A percentile compares a stretch with the other conserved stretches of the same genome.
phyloP scores from a whole-genome alignment of 1,139 yeast genomes.

The Scheffersomyces quercinus region DNA sequence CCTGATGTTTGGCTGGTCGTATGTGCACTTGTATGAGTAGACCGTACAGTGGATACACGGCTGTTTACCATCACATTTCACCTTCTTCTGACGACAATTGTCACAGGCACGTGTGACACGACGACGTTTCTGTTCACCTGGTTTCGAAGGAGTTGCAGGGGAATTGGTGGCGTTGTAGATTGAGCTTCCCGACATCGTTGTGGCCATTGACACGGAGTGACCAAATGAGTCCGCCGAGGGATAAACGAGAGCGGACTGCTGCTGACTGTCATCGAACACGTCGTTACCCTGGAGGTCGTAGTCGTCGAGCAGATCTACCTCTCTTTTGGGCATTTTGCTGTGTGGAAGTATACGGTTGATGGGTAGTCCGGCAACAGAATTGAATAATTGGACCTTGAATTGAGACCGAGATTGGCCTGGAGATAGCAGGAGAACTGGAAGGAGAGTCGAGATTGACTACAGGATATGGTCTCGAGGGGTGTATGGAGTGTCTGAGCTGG shows the following conservation, averaged over 20 bases:
- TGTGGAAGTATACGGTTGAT: neutral
- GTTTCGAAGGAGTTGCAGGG: neutral
- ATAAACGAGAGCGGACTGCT: neutral
- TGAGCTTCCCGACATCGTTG: neutral
- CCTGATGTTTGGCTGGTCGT: conserved; percentile 73
- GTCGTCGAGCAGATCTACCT: neutral
- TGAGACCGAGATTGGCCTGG: too few species aligned
- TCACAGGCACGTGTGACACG: conserved; percentile 87
- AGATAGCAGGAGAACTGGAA: too few species aligned
- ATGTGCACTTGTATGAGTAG: conserved; percentile 71
- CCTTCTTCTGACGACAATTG: conserved; percentile 74
- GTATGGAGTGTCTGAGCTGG: too few species aligned
- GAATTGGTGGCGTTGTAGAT: neutral
- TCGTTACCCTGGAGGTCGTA: neutral
- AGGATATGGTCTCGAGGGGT: too few species aligned
- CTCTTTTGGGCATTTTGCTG: neutral
- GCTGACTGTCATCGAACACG: neutral
- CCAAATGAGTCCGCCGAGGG: too few species aligned
- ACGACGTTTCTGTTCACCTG: conserved; percentile 56
- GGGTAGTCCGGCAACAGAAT: too few species aligned
- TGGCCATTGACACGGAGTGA: neutral
- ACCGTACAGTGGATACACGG: conserved; percentile 92
- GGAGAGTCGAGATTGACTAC: too few species aligned
- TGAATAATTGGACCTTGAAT: too few species aligned
- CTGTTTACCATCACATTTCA: conserved; percentile 83